Evolutionary conservation across 2,329 filamentous ascomycete genomes (phyloP).

Genomic region (Pseudogymnoascus sp.): DNA sequence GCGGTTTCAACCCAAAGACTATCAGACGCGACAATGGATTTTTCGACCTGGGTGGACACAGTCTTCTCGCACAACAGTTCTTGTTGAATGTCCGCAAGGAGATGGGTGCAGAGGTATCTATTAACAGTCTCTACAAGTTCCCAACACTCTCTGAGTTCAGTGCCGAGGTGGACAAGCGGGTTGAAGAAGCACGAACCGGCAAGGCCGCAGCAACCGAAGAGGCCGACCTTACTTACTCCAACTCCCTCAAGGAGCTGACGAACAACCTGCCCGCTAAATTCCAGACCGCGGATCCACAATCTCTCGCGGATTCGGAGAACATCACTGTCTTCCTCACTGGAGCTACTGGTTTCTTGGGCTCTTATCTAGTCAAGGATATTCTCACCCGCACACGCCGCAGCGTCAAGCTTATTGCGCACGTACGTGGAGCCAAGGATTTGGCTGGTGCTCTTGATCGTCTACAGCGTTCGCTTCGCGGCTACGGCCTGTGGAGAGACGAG

Average conservation of each 20-base stretch:
- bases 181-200: slow-evolving; percentile 12
- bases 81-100: slow-evolving; percentile 60
- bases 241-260: slow-evolving; percentile 40
- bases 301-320: slow-evolving; percentile 26
- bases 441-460: slow-evolving; percentile 57
- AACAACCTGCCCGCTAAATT: slow-evolving; percentile 33
- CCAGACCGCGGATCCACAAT: slow-evolving; percentile 26
- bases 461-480: slow-evolving; percentile 59
- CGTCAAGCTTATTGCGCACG: slow-evolving; percentile 63
- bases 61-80: slow-evolving; percentile 72
- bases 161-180: slow-evolving; percentile 41
- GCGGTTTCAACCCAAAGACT: slow-evolving; percentile 57
- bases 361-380: slow-evolving; percentile 69
- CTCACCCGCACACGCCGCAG: slow-evolving; percentile 49
- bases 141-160: slow-evolving; percentile 48
- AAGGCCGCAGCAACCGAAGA: slow-evolving; percentile 37
- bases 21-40: slow-evolving; percentile 57
- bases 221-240: slow-evolving; percentile 32
- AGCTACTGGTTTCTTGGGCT: slow-evolving; percentile 81
- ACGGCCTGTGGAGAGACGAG: slow-evolving; percentile 66
- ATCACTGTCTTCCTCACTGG: slow-evolving; percentile 74
- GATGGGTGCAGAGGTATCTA: slow-evolving; percentile 56
- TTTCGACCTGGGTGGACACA: slow-evolving; percentile 75
- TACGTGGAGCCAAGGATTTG: slow-evolving; percentile 57
- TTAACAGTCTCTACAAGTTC: slow-evolving; percentile 61